Percentiles rank a stretch among this genome's conserved stretches.
Conservation (phyloP, 257 asterid genomes). For the Solanum paucissectum region DNA sequence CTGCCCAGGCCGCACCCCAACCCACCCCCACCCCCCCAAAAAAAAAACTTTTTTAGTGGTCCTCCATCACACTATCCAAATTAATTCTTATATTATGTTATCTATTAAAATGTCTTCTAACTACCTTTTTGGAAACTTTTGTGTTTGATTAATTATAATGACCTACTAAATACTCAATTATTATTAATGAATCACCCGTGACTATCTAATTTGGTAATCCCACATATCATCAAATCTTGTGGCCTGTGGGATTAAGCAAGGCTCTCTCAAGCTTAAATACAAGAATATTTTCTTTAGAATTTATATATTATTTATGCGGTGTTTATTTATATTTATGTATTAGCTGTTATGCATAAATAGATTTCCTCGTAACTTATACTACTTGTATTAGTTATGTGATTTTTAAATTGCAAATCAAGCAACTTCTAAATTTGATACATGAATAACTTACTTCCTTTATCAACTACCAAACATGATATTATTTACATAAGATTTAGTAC, state of each 20-base stretch:
- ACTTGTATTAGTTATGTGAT: too few species aligned
- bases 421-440: too few species aligned
- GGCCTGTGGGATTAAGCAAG: not conserved
- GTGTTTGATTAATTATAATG: not conserved
- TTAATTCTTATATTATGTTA: not conserved
- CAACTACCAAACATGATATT: not conserved
- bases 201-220: not conserved
- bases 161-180: not conserved
- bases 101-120: not conserved
- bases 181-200: not conserved
- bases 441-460: not conserved
- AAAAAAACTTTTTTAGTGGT: slow-evolving; percentile 10
- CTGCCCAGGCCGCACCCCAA: not conserved
- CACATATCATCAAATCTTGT: not conserved
- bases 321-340: too few species aligned
- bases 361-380: too few species aligned
- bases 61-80: slow-evolving; percentile 1
- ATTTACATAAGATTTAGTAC: too few species aligned
- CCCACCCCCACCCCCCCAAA: too few species aligned
- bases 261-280: not conserved
- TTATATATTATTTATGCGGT: too few species aligned
- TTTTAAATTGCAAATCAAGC: too few species aligned
- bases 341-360: too few species aligned
- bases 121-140: not conserved
- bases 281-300: too few species aligned